Percentiles rank a stretch among this genome's conserved stretches.
These are phyloP conservation scores for Cadophora gregata DNA, from an alignment of 2,329 filamentous ascomycete genomes.

Conservation along the genomic window DNA sequence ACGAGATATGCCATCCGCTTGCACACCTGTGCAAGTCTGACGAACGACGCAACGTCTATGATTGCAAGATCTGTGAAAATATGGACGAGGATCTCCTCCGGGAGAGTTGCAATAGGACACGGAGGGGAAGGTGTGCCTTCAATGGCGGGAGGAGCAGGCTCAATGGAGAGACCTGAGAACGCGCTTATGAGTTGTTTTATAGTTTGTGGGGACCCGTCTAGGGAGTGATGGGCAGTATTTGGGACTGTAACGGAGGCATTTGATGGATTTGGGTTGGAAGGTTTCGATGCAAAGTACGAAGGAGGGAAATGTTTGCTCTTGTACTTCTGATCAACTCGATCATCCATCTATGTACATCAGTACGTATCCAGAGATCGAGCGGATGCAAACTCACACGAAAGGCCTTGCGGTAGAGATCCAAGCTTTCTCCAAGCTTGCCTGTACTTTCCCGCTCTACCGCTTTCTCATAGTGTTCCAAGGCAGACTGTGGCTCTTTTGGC, in stretches of 20 bases:
- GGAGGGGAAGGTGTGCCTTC: conserved; percentile 75
- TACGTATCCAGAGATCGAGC: neutral
- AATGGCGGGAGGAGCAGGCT: conserved; percentile 68
- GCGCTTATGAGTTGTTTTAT: conserved; percentile 74
- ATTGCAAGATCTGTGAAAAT: conserved; percentile 77
- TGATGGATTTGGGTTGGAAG: conserved; percentile 45
- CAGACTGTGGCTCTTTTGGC: conserved; percentile 67
- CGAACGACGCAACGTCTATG: conserved; percentile 77
- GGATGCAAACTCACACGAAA: conserved; percentile 68
- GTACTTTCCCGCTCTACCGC: conserved; percentile 87
- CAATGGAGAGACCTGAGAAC: conserved; percentile 75
- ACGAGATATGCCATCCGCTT: conserved; percentile 87
- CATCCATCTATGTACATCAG: conserved; percentile 69
- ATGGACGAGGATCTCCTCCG: conserved; percentile 83
- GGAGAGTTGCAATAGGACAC: conserved; percentile 80
- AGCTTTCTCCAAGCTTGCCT: conserved; percentile 86
- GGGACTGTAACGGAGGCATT: conserved; percentile 58
- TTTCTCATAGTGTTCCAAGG: conserved; percentile 90
- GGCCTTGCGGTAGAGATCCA: conserved; percentile 86
- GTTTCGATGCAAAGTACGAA: conserved; percentile 56
- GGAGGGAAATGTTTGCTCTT: conserved; percentile 89
- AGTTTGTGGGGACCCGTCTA: conserved; percentile 59
- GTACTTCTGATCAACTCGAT: conserved; percentile 82
- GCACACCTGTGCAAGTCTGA: conserved; percentile 79
- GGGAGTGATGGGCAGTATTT: conserved; percentile 61